Conservation (phyloP, 2,329 filamentous ascomycete genomes). For the Oidium heveae region DNA sequence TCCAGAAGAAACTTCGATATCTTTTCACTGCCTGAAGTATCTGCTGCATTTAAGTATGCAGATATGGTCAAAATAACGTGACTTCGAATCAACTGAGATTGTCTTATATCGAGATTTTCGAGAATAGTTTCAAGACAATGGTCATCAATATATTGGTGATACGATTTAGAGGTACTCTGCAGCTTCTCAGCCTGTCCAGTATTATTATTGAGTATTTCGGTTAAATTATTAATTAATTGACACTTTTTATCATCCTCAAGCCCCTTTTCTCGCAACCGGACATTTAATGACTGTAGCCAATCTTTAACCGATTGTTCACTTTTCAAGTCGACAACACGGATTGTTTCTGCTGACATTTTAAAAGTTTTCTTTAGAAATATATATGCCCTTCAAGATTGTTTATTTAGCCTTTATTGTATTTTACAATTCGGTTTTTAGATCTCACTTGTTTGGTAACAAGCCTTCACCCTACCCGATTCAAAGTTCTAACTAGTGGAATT, state of each 20-base stretch:
- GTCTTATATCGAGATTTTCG: slow-evolving; percentile 64
- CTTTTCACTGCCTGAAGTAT: slow-evolving; percentile 41
- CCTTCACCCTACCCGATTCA: too few species aligned
- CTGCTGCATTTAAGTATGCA: slow-evolving; percentile 57
- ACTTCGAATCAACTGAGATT: slow-evolving; percentile 45
- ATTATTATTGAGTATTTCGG: slow-evolving; percentile 31
- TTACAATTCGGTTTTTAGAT: too few species aligned
- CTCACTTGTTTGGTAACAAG: too few species aligned
- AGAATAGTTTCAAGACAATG: slow-evolving; percentile 55
- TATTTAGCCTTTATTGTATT: too few species aligned
- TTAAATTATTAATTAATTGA: slow-evolving; percentile 29
- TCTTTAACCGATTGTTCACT: too few species aligned
- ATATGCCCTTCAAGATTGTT: too few species aligned
- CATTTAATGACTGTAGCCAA: too few species aligned
- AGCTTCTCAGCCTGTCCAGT: slow-evolving; percentile 1
- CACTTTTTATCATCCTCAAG: slow-evolving; percentile 54
- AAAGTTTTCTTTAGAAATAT: too few species aligned
- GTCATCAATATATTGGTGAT: background rate
- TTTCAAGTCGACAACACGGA: too few species aligned
- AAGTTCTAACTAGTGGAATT: too few species aligned
- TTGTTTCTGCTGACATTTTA: too few species aligned
- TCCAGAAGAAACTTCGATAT: slow-evolving; percentile 52
- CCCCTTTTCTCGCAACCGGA: slow-evolving; percentile 36
- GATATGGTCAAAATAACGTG: slow-evolving; percentile 65
- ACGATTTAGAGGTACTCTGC: background rate